Evolutionary conservation across 805 yeast genomes (phyloP), one percentile per base, ranked within the genome.

Genomic region (Starmerella bombi): DNA sequence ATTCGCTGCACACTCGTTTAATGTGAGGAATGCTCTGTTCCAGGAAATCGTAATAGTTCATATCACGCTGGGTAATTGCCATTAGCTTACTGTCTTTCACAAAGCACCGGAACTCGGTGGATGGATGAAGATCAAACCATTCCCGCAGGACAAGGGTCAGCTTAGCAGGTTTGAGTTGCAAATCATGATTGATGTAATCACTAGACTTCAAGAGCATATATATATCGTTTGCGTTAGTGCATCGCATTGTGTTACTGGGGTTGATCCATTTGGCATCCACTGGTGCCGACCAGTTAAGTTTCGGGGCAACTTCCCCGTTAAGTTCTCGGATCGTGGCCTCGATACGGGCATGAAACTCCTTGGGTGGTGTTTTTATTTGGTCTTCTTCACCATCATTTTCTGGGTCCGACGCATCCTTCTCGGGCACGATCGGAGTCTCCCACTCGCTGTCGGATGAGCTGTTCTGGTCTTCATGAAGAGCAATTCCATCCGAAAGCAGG

Each of bases 211-310:
- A 60, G 7, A 91, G 60, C 36, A 91, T 58, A 48, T 85, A 91
- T 0, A 91, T 61, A 49, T 91, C 99, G 29, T 77, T 70, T 0
- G 79, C 74, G 25, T 69, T 70, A 14, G 62, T 65, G 54, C 97
- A 86, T 53, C 73, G 70, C 70, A 80, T 71, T 3, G 82, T 69
- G 52, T 83, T 81, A 25, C 80, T 75, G 2, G 91, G 70, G 53
- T 80, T 62, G 17, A 91, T 88, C 98, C 97, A 91, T 0, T 77
- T 72, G 1, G 97, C 82, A 61, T 91, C 99, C 55, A 77, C 78
- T 1, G 99, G 98, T 1, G 95, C 80, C 1, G 96, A 84, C 98
- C 98, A 91, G 64, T 91, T 91, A 50, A 88, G 63, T 55, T 91
- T 91, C 1, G 97, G 97, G 1, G 83, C 69, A 2, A 85, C 83